Base-by-base conservation (phyloP, 1,284 basidiomycete species). In the Cryptococcus sp. region DNA sequence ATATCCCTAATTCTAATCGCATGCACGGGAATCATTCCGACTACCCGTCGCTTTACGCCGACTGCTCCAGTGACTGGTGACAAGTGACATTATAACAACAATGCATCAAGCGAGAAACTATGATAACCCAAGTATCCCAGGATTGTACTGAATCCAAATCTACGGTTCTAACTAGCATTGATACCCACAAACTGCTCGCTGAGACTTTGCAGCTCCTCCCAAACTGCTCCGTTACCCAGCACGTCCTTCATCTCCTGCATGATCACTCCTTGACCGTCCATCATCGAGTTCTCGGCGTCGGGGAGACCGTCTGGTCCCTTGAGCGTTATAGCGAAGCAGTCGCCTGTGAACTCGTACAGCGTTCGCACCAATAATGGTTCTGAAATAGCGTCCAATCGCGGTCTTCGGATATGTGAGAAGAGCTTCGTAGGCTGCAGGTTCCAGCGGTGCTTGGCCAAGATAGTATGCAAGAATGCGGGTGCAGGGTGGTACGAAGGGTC, bases 381-480 rank as follows among this genome's bases (percentile, higher is more conserved):
- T 42, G 62, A 50, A 49, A 77, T 75, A 22, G 67, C 68, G 57
- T 78, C 75, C 44, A 74, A 57, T 19, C 73, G 60, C 1, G 77
- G 75, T 15, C 68, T 66, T 46, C 65, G 66, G 49, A 73, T 59
- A 55, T 78, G 75, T 5, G 68, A 69, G 59, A 75, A 77, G n/a
- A 77, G 67, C 51, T 74, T 77, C 38, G 68, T 60, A 3, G 76
- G 71, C 42, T 76, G 74, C 5, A 79, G 67, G 44, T 68, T 64
- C 46, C 65, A 62, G 16, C 74, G 70, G 59, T 80, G 77, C 65
- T 82, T 82, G 17, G 78, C 73, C 44, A 81, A 72, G 64, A 81
- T 81, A 17, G 76, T 75, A 56, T 81, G 81, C 23, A 79, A 67
- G 69, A 82, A 82, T 0, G 78, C 73, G 0, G 81, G 80, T 25